These are phyloP conservation scores for Torulaspora maleeae DNA, from an alignment of 805 yeast species.

Conservation along the genomic window DNA sequence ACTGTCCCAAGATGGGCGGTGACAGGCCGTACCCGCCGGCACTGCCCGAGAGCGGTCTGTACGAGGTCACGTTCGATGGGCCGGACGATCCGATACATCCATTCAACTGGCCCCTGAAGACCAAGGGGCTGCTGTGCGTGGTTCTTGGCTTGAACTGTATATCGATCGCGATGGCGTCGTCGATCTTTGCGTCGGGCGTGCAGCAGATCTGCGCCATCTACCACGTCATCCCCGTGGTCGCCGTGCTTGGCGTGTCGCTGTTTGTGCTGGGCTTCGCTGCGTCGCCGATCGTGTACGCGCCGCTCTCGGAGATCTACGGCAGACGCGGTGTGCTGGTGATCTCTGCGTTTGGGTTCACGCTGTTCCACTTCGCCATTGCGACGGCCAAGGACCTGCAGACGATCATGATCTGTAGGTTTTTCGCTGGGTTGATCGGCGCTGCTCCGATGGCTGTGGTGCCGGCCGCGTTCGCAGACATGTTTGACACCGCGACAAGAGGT, in stretches of 20 bases:
- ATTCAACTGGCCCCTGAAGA: slow-evolving; percentile 60
- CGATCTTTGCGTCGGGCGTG: slow-evolving; percentile 69
- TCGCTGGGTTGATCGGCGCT: slow-evolving; percentile 77
- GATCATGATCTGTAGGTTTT: slow-evolving; percentile 68
- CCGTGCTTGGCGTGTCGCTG: slow-evolving; percentile 68
- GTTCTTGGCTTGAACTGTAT: slow-evolving; percentile 49
- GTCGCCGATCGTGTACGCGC: slow-evolving; percentile 91
- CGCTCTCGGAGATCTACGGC: slow-evolving; percentile 74
- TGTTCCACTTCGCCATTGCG: slow-evolving; percentile 70
- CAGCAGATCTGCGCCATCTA: slow-evolving; percentile 45
- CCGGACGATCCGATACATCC: slow-evolving; percentile 77
- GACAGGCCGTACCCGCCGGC: slow-evolving; percentile 58
- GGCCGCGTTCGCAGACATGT: slow-evolving; percentile 82
- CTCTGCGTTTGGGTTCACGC: slow-evolving; percentile 51
- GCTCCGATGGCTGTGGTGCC: slow-evolving; percentile 84
- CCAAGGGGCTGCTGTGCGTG: slow-evolving; percentile 44
- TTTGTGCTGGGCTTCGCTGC: slow-evolving; percentile 91
- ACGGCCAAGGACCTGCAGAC: slow-evolving; percentile 77
- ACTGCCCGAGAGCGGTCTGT: slow-evolving; percentile 51
- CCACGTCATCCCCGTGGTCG: slow-evolving; percentile 63
- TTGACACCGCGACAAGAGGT: slow-evolving; percentile 62
- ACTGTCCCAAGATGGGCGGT: slow-evolving; percentile 61
- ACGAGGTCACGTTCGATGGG: slow-evolving; percentile 71
- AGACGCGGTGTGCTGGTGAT: slow-evolving; percentile 57
- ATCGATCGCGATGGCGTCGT: slow-evolving; percentile 68